Evolutionary conservation across 2,329 filamentous ascomycete genomes (phyloP).

Genomic region (Diplodia scrobiculata): DNA sequence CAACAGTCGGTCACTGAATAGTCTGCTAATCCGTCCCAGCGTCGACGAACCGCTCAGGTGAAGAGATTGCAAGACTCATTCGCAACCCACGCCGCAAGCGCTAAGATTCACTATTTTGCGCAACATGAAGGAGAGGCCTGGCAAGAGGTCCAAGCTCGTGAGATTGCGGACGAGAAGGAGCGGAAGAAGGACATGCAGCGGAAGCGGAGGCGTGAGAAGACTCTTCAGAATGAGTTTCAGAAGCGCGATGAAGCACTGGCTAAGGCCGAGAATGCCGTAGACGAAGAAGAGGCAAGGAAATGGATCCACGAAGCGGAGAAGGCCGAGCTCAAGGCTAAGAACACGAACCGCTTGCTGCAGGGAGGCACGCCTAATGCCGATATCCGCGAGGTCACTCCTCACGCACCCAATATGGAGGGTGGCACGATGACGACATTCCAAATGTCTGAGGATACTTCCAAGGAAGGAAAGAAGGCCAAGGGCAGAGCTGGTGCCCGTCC

Average conservation of each 20-base stretch:
- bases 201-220: slow-evolving; percentile 92
- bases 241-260: slow-evolving; percentile 80
- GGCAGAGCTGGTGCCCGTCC: slow-evolving; percentile 62
- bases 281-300: slow-evolving; percentile 79
- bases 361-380: slow-evolving; percentile 76
- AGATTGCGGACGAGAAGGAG: slow-evolving; percentile 93
- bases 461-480: slow-evolving; percentile 50
- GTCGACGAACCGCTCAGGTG: slow-evolving; percentile 60
- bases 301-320: slow-evolving; percentile 84
- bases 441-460: slow-evolving; percentile 58
- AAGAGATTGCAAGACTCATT: slow-evolving; percentile 63
- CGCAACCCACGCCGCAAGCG: slow-evolving; percentile 66
- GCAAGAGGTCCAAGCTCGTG: slow-evolving; percentile 83
- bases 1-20: neutral
- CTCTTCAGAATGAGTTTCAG: slow-evolving; percentile 81
- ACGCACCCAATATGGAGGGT: slow-evolving; percentile 80
- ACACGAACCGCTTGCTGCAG: slow-evolving; percentile 83
- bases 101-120: slow-evolving; percentile 74
- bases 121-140: slow-evolving; percentile 78
- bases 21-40: slow-evolving; percentile 47
- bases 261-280: slow-evolving; percentile 74
- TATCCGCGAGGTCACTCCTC: slow-evolving; percentile 68
- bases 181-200: slow-evolving; percentile 99
- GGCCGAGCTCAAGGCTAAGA: slow-evolving; percentile 87
- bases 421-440: slow-evolving; percentile 85